phyloP scores from a whole-genome alignment of 2,329 filamentous ascomycete genomes.

The Ophiobolus disseminans region DNA sequence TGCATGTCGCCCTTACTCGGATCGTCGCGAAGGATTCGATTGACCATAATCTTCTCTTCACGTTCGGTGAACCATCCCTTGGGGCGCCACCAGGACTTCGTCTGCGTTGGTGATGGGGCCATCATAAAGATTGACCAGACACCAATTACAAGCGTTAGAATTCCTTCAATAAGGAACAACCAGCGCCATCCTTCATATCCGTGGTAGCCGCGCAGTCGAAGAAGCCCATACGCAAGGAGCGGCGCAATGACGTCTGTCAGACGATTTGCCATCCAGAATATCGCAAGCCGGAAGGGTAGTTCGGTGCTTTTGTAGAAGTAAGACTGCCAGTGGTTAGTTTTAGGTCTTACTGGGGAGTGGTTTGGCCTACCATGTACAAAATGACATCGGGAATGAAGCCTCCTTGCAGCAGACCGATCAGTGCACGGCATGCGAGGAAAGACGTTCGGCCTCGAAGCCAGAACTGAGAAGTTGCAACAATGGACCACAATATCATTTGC shows the following conservation, averaged over 20 bases:
- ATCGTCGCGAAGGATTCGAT: conserved; percentile 64
- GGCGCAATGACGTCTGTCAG: conserved; percentile 43
- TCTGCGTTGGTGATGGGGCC: conserved; percentile 63
- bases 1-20: conserved; percentile 56
- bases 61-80: conserved; percentile 70
- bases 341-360: not conserved
- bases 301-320: conserved; percentile 71
- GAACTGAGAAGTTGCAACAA: conserved; percentile 68
- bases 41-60: conserved; percentile 73
- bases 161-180: conserved; percentile 57
- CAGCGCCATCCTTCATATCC: conserved; percentile 53
- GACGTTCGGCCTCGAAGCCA: conserved; percentile 59
- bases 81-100: conserved; percentile 39
- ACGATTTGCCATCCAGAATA: conserved; percentile 50
- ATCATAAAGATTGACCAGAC: conserved; percentile 36
- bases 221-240: conserved; percentile 47
- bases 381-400: conserved; percentile 55
- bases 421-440: conserved; percentile 47
- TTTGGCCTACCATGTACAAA: not conserved
- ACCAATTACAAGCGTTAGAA: conserved; percentile 29
- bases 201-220: conserved; percentile 49
- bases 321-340: conserved; percentile 27
- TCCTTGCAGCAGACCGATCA: conserved; percentile 51
- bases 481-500: conserved; percentile 51
- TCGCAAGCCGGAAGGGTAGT: conserved; percentile 49